These are phyloP conservation scores for Eutrema japonicum DNA, from an alignment of 345 rosid genomes.

Conservation along the genomic window DNA sequence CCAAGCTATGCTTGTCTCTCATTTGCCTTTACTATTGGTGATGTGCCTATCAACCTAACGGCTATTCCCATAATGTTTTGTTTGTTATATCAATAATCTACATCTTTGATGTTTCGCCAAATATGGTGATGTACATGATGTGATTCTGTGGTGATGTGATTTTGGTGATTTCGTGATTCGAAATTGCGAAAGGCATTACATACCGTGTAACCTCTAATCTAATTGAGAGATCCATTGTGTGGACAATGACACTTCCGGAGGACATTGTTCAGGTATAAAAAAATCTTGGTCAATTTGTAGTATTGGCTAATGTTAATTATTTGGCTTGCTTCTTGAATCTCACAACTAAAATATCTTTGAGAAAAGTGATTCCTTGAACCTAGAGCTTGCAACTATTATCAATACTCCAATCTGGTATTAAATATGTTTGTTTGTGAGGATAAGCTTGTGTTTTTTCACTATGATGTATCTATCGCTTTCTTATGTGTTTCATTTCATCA, in stretches of 20 bases:
- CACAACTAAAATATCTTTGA: not conserved
- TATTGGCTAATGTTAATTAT: not conserved
- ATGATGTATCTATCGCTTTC: not conserved
- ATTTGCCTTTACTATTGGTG: conserved; percentile 78
- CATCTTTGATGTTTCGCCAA: too few relatives aligned
- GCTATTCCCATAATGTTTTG: conserved; percentile 59
- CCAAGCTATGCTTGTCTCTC: conserved; percentile 58
- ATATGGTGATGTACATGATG: too few relatives aligned
- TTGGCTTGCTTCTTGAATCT: conserved; percentile 12
- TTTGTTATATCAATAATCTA: too few relatives aligned
- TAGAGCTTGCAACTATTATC: conserved; percentile 11
- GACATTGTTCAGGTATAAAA: conserved; percentile 60
- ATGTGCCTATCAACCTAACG: conserved; percentile 66
- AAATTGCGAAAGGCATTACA: conserved; percentile 66
- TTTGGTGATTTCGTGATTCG: too few relatives aligned
- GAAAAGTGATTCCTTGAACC: conserved; percentile 5
- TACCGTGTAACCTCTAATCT: conserved; percentile 65
- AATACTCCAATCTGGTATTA: not conserved
- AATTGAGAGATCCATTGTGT: conserved; percentile 74
- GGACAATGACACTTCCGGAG: conserved; percentile 78
- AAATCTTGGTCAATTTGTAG: not conserved
- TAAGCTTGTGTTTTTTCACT: conserved; percentile 5
- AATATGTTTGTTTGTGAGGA: not conserved
- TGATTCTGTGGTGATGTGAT: too few relatives aligned
- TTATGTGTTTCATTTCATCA: conserved; percentile 3